phyloP scores from a whole-genome alignment of 2,329 filamentous ascomycete species.

The Exutisphaerella laricina region DNA sequence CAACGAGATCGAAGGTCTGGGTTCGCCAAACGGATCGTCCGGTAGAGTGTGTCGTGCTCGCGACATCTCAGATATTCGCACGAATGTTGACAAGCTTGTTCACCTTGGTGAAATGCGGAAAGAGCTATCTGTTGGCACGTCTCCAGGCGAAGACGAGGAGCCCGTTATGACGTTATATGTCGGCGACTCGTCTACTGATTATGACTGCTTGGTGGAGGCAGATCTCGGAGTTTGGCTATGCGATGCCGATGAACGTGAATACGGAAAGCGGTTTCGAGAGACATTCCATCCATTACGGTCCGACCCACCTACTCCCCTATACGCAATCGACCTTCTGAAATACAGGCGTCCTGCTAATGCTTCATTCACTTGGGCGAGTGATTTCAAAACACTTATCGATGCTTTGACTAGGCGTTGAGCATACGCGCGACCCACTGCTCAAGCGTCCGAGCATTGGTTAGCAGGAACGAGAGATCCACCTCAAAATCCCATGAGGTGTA shows the following conservation, averaged over 20 bases:
- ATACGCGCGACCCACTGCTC: too few relatives aligned
- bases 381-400: too few relatives aligned
- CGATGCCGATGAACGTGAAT: constrained; percentile 14
- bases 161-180: constrained; percentile 38
- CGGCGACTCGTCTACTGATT: constrained; percentile 46
- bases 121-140: background rate
- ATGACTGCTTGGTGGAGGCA: constrained; percentile 41
- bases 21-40: constrained; percentile 23
- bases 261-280: constrained; percentile 14
- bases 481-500: too few relatives aligned
- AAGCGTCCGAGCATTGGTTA: too few relatives aligned
- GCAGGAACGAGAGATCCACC: too few relatives aligned
- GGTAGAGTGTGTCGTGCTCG: constrained; percentile 24
- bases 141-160: background rate
- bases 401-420: too few relatives aligned
- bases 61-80: constrained; percentile 29
- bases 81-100: constrained; percentile 39
- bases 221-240: constrained; percentile 42
- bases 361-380: too few relatives aligned
- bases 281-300: constrained; percentile 23
- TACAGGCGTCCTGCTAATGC: too few relatives aligned
- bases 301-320: constrained; percentile 7
- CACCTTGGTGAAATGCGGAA: constrained; percentile 20
- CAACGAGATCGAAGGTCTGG: constrained; percentile 34
- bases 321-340: too few relatives aligned